Evolutionary conservation across 176 grass and related monocot genomes (phyloP), one percentile per base, ranked within the genome.

Genomic region (Cenchrus fungigraminus): DNA sequence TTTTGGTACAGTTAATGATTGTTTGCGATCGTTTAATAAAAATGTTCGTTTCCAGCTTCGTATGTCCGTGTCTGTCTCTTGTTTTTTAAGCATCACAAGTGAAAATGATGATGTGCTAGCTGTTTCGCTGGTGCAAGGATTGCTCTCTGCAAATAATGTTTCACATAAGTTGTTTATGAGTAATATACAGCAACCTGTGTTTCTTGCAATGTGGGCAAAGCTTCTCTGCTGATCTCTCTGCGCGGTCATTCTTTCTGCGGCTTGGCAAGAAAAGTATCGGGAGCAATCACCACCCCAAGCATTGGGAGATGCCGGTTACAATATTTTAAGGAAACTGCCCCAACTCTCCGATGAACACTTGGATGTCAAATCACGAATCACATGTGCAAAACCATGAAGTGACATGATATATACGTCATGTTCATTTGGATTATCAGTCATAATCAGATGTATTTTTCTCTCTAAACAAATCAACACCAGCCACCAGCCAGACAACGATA

Each of bases 231-330:
- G 42, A 45, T 70, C 40, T 70, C 42, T 45, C 67, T 46, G 8
- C 40, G 42, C 15, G 34, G 19, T 68, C 37, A 46, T 70, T 70
- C 67, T 46, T 70, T 70, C 67, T 70, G n/a, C 40, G 6, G 67
- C 40, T 45, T 70, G 67, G 9, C 20, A 70, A 70, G 67, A 46
- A 70, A 70, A 70, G 67, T 70, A 70, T 70, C 67, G 19, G 1
- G 67, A 45, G 17, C 40, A 51, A 70, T 16, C 67, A 45, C 17
- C 66, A 42, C 15, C 66, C 20, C 37, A 69, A 44, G 37, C 17
- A 69, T 69, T 16, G 4, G 37, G 65, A 68, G 37, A 44, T 44
- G 66, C 62, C 62, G 5, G 5, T 65, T 32, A 13, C 28, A 65
- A 32, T 65, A 65, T 59, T 59, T 16, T 54, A 54, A 54, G 51